phyloP scores from a whole-genome alignment of 208 protist genomes.

The Wallacemonas sp. region DNA sequence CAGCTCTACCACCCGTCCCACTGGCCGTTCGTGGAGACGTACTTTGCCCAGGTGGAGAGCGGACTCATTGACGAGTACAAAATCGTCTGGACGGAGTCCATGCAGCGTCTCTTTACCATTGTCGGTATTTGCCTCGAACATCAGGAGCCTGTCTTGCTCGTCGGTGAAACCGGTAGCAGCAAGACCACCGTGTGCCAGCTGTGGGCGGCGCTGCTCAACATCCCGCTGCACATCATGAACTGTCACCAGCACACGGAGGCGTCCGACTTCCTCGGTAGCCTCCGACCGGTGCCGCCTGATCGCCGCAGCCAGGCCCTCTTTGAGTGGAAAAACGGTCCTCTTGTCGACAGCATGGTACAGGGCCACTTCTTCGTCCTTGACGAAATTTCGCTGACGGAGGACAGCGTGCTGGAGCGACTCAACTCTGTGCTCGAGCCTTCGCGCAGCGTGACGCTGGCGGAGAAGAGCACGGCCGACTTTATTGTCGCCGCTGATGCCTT shows the following conservation, averaged over 20 bases:
- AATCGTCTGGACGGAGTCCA: conserved; percentile 97
- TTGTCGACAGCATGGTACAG: conserved; percentile 98
- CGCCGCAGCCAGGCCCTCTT: conserved; percentile 93
- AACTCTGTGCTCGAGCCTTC: conserved; percentile 99
- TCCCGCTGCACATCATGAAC: conserved; percentile 97
- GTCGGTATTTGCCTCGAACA: conserved; percentile 94
- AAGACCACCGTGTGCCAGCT: conserved; percentile 99
- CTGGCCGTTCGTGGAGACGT: conserved; percentile 83
- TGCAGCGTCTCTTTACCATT: conserved; percentile 96
- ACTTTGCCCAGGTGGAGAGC: conserved; percentile 67
- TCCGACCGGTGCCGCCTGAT: conserved; percentile 84
- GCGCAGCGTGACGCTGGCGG: conserved; percentile 95
- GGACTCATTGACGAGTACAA: conserved; percentile 80
- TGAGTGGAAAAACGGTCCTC: conserved; percentile 98
- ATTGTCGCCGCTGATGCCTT: conserved; percentile 92
- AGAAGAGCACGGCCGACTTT: conserved; percentile 94
- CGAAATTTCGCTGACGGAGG: conserved; percentile 99
- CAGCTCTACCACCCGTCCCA: conserved; percentile 70
- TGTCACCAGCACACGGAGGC: conserved; percentile 99
- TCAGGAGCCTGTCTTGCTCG: conserved; percentile 97
- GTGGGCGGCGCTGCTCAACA: conserved; percentile 82
- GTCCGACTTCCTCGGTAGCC: conserved; percentile 97
- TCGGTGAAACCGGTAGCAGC: conserved; percentile 99
- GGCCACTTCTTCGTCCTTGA: conserved; percentile 99
- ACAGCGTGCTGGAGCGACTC: conserved; percentile 99